Evolutionary conservation across 768 basidiomycete genomes (phyloP), one percentile per base, ranked within the genome.

Genomic region (Pleurotus tuber-regium): DNA sequence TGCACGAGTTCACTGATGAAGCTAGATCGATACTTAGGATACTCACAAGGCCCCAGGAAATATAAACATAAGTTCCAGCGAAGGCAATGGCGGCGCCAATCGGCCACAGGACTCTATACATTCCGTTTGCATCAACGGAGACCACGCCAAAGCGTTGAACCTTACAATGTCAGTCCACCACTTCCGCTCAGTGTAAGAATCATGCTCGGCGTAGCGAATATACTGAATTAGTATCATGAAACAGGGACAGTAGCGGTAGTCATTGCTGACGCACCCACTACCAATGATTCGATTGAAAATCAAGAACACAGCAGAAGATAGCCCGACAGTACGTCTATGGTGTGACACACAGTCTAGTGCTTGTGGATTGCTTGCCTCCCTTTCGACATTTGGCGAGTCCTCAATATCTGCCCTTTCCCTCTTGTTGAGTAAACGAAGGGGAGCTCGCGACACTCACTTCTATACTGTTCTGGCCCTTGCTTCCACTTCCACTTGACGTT

Each of bases 261-360:
- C n/a, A n/a, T n/a, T n/a, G n/a, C n/a, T n/a, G n/a, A 62, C 69
- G 28, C 47, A 73, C 72, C 72, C 72, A 50, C 71, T 73, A 10
- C 73, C 72, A 49, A 72, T 72, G n/a, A 75, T 71, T 25, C 73
- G 65, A 50, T 75, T 75, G 59, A 75, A 72, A 19, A 75, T 69
- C 47, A 75, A 66, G 54, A 73, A 73, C 4, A 72, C 65, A 10
- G 73, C 72, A n/a, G 66, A 68, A 33, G 66, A 58, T 10, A 63
- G 30, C 10, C 66, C 65, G 54, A 67, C 46, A 33, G 46, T 48
- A 10, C 46, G 46, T 19, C 21, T 5, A 48, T 48, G 35, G 41
- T 61, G 28, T 52, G 49, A 21, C 54, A 52, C 10, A 47, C 49
- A 8, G 12, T 48, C 46, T 35, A 52, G 28, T 56, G 51, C 12